These are phyloP conservation scores for Ophiocordyceps australis DNA, from an alignment of 2,329 filamentous ascomycete genomes.

Conservation along the genomic window DNA sequence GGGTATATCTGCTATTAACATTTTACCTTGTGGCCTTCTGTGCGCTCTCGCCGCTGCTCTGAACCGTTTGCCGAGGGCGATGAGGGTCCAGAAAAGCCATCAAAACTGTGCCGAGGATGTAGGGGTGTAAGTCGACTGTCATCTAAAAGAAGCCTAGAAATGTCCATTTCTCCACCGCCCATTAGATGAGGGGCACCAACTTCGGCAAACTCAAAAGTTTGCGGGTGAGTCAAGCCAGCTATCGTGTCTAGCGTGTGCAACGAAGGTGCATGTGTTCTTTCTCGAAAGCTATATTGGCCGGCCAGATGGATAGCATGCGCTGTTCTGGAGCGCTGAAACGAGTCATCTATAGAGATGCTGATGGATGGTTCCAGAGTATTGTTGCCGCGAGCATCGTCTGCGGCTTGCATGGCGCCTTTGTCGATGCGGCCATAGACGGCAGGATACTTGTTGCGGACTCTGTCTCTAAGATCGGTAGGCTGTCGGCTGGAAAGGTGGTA, in stretches of 20 bases:
- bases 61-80: conserved; percentile 5
- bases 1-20: conserved; percentile 2
- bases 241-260: conserved; percentile 13
- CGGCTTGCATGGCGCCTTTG: conserved; percentile 29
- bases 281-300: conserved; percentile 18
- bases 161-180: conserved; percentile 42
- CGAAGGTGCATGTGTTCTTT: too few relatives aligned
- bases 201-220: conserved; percentile 26
- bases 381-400: conserved; percentile 20
- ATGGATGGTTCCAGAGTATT: conserved; percentile 31
- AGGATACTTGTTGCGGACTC: conserved; percentile 45
- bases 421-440: conserved; percentile 37
- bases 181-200: conserved; percentile 18
- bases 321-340: conserved; percentile 19
- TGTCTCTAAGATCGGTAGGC: conserved; percentile 44
- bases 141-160: conserved; percentile 40
- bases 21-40: conserved; percentile 4
- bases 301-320: conserved; percentile 19
- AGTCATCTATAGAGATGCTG: conserved; percentile 28
- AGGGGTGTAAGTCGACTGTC: conserved; percentile 18
- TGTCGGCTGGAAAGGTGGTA: conserved; percentile 40
- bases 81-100: conserved; percentile 8
- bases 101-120: conserved; percentile 8
- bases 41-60: conserved; percentile 6
- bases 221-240: conserved; percentile 8